Evolutionary conservation across 140 eudicot species (phyloP).

Genomic region (Erigeron philadelphicus): DNA sequence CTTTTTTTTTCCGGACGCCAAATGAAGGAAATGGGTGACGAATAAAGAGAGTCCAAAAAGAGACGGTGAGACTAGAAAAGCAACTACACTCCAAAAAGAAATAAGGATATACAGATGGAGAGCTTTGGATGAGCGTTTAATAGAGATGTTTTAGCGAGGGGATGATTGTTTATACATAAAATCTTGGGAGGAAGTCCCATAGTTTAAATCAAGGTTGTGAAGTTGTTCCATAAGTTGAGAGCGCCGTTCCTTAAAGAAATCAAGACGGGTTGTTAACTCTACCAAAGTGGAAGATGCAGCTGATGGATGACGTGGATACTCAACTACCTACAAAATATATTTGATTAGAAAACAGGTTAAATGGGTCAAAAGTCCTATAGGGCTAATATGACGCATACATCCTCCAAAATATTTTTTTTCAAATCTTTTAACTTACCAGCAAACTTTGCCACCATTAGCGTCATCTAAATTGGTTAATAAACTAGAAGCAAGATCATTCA

Average conservation of each 20-base stretch:
- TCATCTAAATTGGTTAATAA: too few species aligned
- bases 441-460: too few species aligned
- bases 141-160: slow-evolving; percentile 43
- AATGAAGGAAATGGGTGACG: slow-evolving; percentile 8
- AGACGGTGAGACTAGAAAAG: slow-evolving; percentile 10
- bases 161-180: slow-evolving; percentile 62
- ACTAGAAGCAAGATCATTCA: too few species aligned
- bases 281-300: slow-evolving; percentile 85
- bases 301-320: slow-evolving; percentile 58
- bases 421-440: too few species aligned
- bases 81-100: slow-evolving; percentile 33
- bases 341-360: too few species aligned
- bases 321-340: slow-evolving; percentile 45
- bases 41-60: neutral
- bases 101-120: slow-evolving; percentile 38
- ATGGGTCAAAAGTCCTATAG: too few species aligned
- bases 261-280: slow-evolving; percentile 85
- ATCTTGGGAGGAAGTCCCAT: slow-evolving; percentile 63
- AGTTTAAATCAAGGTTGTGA: slow-evolving; percentile 73
- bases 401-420: too few species aligned
- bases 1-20: slow-evolving; percentile 7
- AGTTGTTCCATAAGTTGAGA: slow-evolving; percentile 96
- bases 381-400: too few species aligned
- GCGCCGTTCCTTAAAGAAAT: slow-evolving; percentile 92
- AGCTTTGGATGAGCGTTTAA: neutral